Conservation (phyloP, 768 basidiomycete genomes). For the Phylloporus arenicola region DNA sequence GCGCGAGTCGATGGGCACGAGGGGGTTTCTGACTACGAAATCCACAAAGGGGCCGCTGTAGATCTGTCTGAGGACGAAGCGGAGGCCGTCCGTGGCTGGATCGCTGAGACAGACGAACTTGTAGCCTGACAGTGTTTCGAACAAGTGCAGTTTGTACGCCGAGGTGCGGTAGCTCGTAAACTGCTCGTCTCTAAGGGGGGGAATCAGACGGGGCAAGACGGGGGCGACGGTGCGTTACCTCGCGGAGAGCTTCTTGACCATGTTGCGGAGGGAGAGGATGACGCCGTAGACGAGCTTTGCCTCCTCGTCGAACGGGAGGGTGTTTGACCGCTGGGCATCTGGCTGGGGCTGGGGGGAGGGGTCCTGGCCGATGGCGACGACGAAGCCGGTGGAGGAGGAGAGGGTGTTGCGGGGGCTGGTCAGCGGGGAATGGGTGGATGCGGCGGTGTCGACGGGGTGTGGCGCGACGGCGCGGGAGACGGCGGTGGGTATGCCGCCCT, state of each 20-base stretch:
- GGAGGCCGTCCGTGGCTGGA: conserved; percentile 75
- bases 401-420: conserved; percentile 65
- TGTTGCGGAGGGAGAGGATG: conserved; percentile 82
- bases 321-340: conserved; percentile 34
- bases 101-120: conserved; percentile 95
- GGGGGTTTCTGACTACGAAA: conserved; percentile 89
- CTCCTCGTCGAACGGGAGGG: conserved; percentile 93
- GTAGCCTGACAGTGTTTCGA: conserved; percentile 87
- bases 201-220: background rate
- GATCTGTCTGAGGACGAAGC: conserved; percentile 78
- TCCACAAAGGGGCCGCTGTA: conserved; percentile 93
- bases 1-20: conserved; percentile 76
- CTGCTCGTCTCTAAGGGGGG: conserved; percentile 74
- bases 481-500: conserved; percentile 70
- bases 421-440: conserved; percentile 36
- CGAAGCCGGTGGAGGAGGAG: conserved; percentile 56
- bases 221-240: conserved; percentile 37
- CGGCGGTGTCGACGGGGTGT: conserved; percentile 27
- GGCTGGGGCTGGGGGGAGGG: conserved; percentile 19
- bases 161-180: conserved; percentile 90
- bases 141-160: conserved; percentile 88
- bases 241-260: conserved; percentile 91
- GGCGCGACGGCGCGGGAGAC: conserved; percentile 67
- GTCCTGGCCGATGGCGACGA: conserved; percentile 57
- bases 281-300: conserved; percentile 97